phyloP scores from a whole-genome alignment of 228 moss, liverwort and hornwort genomes.

The Sphagnum fallax region DNA sequence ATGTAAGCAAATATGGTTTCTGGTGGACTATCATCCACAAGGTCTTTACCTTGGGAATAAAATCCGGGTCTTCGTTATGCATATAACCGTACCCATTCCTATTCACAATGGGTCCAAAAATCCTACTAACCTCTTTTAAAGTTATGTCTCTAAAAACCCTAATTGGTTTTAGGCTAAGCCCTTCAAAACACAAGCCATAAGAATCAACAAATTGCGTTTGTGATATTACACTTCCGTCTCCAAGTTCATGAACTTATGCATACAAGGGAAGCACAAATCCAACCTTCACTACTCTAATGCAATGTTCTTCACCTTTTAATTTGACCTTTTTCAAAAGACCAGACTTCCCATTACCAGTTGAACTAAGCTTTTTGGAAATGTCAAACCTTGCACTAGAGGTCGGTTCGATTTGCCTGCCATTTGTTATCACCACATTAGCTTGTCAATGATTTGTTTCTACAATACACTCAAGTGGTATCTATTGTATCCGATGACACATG shows the following conservation, averaged over 20 bases:
- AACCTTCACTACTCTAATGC: no score
- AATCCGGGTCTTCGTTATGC: background rate
- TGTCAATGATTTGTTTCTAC: no score
- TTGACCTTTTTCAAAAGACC: no score
- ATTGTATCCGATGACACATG: no score
- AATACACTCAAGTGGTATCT: no score
- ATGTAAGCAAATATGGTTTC: background rate
- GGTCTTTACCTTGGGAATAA: background rate
- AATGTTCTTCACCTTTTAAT: no score
- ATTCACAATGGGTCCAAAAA: background rate
- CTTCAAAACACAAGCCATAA: background rate
- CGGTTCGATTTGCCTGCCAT: no score
- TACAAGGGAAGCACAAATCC: no score
- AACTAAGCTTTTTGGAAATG: no score
- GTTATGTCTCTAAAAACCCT: background rate
- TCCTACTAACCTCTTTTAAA: background rate
- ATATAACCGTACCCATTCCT: background rate
- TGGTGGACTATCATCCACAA: background rate
- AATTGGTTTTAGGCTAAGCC: background rate
- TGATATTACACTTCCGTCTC: background rate
- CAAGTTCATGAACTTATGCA: background rate
- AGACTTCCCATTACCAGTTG: no score
- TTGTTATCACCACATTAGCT: no score
- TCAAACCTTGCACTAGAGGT: no score
- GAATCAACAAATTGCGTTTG: background rate